Evolutionary conservation across 805 yeast genomes (phyloP).

Genomic region (Candida orba): DNA sequence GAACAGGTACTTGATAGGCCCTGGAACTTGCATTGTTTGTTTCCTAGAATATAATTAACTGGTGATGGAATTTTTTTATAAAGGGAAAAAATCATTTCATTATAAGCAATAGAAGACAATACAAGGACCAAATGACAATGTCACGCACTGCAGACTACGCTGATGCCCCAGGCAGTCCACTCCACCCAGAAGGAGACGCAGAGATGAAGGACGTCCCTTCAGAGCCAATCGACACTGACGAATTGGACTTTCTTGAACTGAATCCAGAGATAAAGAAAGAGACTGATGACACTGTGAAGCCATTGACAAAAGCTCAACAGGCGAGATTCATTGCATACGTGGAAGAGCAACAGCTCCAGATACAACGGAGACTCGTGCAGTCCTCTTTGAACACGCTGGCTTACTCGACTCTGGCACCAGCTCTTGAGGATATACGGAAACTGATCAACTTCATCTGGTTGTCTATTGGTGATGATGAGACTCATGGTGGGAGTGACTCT

Average conservation of each 20-base stretch:
- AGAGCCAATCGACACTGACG: conserved; percentile 9
- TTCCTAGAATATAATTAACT: no score
- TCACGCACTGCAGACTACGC: conserved; percentile 7
- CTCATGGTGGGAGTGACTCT: not conserved
- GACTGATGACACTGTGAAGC: not conserved
- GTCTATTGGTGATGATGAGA: conserved; percentile 36
- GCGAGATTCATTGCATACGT: conserved; percentile 46
- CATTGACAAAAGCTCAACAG: conserved; percentile 43
- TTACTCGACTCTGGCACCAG: conserved; percentile 24
- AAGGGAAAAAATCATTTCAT: no score
- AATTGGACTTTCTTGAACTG: conserved; percentile 19
- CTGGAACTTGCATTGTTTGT: conserved; percentile 26
- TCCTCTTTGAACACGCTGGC: conserved; percentile 29
- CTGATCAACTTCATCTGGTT: conserved; percentile 56
- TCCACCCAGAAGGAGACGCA: conserved; percentile 19
- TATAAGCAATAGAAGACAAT: no score
- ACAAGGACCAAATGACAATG: not conserved
- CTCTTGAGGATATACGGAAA: conserved; percentile 39
- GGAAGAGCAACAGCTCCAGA: conserved; percentile 43
- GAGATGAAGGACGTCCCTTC: conserved; percentile 12
- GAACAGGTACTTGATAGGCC: conserved; percentile 36
- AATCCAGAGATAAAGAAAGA: conserved; percentile 19
- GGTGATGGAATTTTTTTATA: not conserved
- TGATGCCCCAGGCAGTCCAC: conserved; percentile 20
- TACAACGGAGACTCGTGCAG: conserved; percentile 48